Evolutionary conservation across 2,329 filamentous ascomycete species (phyloP).

Genomic region (Colletotrichum orchidophilum): DNA sequence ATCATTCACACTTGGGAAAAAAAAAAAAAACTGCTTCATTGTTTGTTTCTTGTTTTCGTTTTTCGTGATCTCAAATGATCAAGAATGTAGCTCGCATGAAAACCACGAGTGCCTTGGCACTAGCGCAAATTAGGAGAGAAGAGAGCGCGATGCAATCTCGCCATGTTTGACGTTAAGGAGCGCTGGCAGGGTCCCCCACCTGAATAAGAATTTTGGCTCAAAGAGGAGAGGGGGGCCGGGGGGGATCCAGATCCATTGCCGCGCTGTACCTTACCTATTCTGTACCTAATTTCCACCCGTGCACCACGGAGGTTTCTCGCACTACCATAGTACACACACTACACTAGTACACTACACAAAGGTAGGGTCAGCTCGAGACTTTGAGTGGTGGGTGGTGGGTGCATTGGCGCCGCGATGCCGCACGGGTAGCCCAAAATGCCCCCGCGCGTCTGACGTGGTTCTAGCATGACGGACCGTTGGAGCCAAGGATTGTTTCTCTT

Average conservation of each 20-base stretch:
- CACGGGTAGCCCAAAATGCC: not conserved
- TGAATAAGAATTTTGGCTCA: not conserved
- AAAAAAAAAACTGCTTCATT: too few relatives aligned
- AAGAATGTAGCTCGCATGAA: not conserved
- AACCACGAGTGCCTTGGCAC: not conserved
- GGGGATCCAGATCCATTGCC: not conserved
- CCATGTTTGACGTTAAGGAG: constrained; percentile 22
- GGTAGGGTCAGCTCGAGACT: too few relatives aligned
- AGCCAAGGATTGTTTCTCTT: not conserved
- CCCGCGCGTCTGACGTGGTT: not conserved
- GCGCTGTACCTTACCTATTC: constrained; percentile 19
- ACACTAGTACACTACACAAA: too few relatives aligned
- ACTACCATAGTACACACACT: too few relatives aligned
- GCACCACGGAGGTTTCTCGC: too few relatives aligned
- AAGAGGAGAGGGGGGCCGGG: not conserved
- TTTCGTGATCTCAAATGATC: not conserved
- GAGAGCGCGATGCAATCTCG: constrained; percentile 6
- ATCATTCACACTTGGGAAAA: not conserved
- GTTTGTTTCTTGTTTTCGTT: too few relatives aligned
- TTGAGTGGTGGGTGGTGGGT: too few relatives aligned
- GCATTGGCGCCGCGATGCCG: not conserved
- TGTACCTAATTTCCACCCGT: constrained; percentile 26
- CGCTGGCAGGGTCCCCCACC: not conserved
- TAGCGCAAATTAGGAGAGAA: not conserved
- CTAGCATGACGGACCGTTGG: not conserved